Evolutionary conservation across 495 filamentous ascomycete species (phyloP), one percentile per base, ranked within the genome.

Genomic region (Podospora comata): DNA sequence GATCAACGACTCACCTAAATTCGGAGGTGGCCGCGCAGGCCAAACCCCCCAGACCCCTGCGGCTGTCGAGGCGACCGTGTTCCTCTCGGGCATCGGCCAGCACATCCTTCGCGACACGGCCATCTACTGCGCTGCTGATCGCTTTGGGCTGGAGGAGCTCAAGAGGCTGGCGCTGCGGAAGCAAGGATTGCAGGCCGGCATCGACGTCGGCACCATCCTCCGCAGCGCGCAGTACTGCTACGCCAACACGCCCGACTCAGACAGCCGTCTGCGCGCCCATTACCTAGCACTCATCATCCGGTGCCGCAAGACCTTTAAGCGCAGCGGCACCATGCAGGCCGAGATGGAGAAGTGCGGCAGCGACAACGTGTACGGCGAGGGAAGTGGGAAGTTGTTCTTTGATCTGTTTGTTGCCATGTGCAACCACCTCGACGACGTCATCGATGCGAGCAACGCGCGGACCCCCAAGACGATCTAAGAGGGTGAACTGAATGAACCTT

Each of bases 361-460:
- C 73, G 71, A 73, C 76, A 73, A 72, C 61, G 73, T 72, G 66
- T 78, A 78, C 69, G 78, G 77, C 71, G 75, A 74, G 65, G 92
- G 91, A 69, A 92, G 89, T 75, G 89, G 89, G 75, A 89, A 91
- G 83, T 85, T 97, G 77, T 97, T 96, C 85, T 97, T 97, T 82
- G 93, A 97, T 85, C 84, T 97, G 78, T 97, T 97, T 80, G 93
- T 97, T 73, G 92, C 93, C 69, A 91, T 97, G 91, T 95, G 92
- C 85, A 96, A 96, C 81, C 92, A 96, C 83, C 89, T 97, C 76
- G 92, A 96, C 84, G 92, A 96, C 79, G 85, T 96, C 79, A 87
- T 87, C 80, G 90, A 92, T 32, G 80, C 80, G 75, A 81, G 75
- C 78, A 85, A 85, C 67, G 75, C 78, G 68, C 79, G 80, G 67